A percentile compares a stretch with the other conserved stretches of the same genome.
Conservation (phyloP, 345 rosid species). For the Bruguiera sexangula region DNA sequence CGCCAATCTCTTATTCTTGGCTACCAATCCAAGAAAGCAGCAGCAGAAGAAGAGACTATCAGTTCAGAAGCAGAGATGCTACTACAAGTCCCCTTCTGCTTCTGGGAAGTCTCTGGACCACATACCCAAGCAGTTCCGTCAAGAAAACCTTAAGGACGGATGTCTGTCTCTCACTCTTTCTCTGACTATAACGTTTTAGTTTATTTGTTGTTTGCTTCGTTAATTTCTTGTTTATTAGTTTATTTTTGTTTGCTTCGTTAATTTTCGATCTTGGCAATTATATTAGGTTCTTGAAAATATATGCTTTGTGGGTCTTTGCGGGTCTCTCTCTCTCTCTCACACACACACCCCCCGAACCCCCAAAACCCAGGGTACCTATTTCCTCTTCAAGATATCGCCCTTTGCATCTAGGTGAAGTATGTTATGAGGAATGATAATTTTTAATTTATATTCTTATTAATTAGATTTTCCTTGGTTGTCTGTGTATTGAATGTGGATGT, state of each 20-base stretch:
- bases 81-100: constrained; percentile 39
- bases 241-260: not conserved
- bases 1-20: constrained; percentile 26
- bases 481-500: not conserved
- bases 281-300: not conserved
- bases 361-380: not conserved
- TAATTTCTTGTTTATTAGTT: not conserved
- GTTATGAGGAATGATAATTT: not conserved
- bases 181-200: not conserved
- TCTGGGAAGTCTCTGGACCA: constrained; percentile 42
- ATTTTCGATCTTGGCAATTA: not conserved
- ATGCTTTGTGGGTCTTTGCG: not conserved
- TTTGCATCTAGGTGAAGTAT: not conserved
- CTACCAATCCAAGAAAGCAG: constrained; percentile 18
- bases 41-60: not conserved
- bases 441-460: not conserved
- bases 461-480: no score
- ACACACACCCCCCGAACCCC: no score
- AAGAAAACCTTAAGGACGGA: constrained; percentile 74
- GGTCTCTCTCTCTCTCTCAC: not conserved
- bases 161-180: constrained; percentile 36
- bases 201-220: not conserved
- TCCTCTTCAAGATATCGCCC: not conserved
- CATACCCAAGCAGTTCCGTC: constrained; percentile 76
- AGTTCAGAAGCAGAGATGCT: constrained; percentile 22